These are phyloP conservation scores for Iberis pinnata DNA, from an alignment of 345 rosid species.

Conservation along the genomic window DNA sequence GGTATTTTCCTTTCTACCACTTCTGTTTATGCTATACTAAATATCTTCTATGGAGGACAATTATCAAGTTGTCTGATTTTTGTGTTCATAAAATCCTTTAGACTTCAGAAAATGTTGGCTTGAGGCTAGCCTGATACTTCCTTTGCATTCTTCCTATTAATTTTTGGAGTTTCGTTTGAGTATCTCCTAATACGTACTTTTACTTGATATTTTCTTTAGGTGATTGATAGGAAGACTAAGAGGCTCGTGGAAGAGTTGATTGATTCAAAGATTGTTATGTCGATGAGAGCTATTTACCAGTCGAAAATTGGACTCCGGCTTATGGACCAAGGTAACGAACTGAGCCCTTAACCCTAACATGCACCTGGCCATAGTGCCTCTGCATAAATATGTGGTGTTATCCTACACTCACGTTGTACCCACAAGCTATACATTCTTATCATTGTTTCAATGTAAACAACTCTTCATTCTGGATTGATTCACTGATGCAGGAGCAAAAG, in stretches of 20 bases:
- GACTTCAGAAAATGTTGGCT: constrained; percentile 1
- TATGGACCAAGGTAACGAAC: constrained; percentile 62
- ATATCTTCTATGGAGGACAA: constrained; percentile 5
- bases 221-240: constrained; percentile 73
- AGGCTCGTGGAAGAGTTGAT: constrained; percentile 90
- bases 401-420: neutral
- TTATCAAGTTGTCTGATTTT: constrained; percentile 7
- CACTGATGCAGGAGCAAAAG: constrained; percentile 68
- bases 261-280: constrained; percentile 80
- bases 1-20: constrained; percentile 39
- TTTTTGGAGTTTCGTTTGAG: constrained; percentile 1
- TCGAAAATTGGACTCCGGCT: constrained; percentile 85
- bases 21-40: constrained; percentile 7
- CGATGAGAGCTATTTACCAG: constrained; percentile 94
- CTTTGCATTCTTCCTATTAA: neutral
- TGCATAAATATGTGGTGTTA: neutral
- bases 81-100: neutral
- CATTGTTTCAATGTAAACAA: constrained; percentile 1
- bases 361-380: neutral
- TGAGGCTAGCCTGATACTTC: neutral
- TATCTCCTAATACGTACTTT: neutral
- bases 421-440: constrained; percentile 11
- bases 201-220: constrained; percentile 40
- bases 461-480: constrained; percentile 16
- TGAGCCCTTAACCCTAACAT: neutral